Evolutionary conservation across 768 basidiomycete species (phyloP).

Genomic region (Lactarius deliciosus): DNA sequence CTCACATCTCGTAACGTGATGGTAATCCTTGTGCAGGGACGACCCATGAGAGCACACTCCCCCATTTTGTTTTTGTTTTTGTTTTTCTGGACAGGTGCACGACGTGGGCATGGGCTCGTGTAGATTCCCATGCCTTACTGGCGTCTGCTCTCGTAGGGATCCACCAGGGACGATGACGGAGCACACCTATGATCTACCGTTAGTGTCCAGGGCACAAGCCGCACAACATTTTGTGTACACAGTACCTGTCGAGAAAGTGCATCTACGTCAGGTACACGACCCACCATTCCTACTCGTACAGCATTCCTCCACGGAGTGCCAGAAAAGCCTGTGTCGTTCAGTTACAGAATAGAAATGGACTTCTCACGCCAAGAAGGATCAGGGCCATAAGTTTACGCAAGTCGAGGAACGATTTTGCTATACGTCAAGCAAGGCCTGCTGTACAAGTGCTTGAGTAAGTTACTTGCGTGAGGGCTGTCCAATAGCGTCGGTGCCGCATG

Average conservation of each 20-base stretch:
- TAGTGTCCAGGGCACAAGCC: neutral
- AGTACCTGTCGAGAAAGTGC: neutral
- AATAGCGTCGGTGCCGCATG: too few relatives aligned
- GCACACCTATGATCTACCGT: neutral
- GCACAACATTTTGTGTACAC: slow-evolving; percentile 5
- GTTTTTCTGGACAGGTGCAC: neutral
- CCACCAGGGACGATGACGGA: neutral
- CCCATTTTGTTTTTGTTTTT: neutral
- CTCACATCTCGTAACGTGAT: slow-evolving; percentile 11
- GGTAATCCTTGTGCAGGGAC: slow-evolving; percentile 1
- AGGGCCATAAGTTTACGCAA: neutral
- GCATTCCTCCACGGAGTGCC: neutral
- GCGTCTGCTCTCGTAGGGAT: slow-evolving; percentile 12
- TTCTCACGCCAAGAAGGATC: neutral
- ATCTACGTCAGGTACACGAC: neutral
- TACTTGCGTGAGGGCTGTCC: neutral
- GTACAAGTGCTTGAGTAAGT: neutral
- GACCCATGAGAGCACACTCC: neutral
- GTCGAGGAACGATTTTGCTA: neutral
- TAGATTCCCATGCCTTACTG: neutral
- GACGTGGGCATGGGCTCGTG: neutral
- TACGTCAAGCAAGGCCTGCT: neutral
- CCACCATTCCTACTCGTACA: neutral
- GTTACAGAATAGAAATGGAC: too few relatives aligned
- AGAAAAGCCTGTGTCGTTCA: too few relatives aligned